A percentile compares a stretch with the other conserved stretches of the same genome.
phyloP scores from a whole-genome alignment of 805 yeast species.

The Candida koratica region DNA sequence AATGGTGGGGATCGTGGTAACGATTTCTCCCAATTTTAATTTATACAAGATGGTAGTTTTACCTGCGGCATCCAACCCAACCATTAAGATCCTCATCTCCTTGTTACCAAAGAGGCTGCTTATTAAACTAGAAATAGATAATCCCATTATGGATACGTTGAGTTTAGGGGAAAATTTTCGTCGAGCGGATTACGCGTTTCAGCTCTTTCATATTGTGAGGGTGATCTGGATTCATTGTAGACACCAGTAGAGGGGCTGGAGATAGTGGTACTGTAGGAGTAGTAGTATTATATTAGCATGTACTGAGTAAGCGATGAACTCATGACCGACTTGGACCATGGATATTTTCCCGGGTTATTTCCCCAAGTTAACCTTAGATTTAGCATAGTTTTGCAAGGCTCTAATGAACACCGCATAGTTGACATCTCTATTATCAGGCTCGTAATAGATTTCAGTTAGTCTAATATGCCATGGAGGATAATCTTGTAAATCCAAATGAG shows the following conservation, averaged over 20 bases:
- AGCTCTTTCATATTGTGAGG: no score
- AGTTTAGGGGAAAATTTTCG: conserved; percentile 12
- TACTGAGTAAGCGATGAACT: no score
- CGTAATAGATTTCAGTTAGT: conserved; percentile 86
- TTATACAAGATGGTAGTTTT: conserved; percentile 94
- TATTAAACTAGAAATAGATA: conserved; percentile 89
- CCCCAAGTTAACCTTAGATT: conserved; percentile 86
- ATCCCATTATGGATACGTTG: conserved; percentile 60
- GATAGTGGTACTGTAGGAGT: no score
- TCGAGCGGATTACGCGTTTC: conserved; percentile 8
- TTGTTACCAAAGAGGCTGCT: conserved; percentile 95
- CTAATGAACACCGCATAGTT: conserved; percentile 79
- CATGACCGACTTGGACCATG: no score
- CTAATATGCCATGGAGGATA: conserved; percentile 98
- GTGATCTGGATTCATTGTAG: no score
- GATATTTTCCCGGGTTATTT: no score
- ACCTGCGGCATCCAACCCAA: conserved; percentile 98
- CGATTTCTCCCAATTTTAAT: conserved; percentile 92
- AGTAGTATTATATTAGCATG: no score
- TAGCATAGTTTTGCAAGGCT: conserved; percentile 69
- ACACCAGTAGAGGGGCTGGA: no score
- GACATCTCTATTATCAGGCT: conserved; percentile 77
- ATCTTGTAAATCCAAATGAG: conserved; percentile 85
- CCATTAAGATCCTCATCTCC: conserved; percentile 98
- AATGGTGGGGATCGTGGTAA: conserved; percentile 93